Evolutionary conservation across 1,284 basidiomycete species (phyloP).

Genomic region (Chiua sp.): DNA sequence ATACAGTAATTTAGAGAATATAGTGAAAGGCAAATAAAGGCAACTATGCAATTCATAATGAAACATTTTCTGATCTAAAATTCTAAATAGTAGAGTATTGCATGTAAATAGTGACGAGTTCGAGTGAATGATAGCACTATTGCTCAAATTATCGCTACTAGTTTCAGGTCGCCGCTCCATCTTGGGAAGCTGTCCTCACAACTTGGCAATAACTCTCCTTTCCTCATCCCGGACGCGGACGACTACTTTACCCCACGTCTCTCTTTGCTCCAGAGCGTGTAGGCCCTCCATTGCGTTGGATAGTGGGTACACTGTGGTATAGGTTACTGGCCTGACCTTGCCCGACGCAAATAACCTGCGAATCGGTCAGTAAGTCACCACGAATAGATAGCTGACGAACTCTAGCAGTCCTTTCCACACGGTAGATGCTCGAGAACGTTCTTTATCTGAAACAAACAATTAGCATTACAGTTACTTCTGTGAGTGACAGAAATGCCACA

Average conservation of each 20-base stretch:
- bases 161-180: no score
- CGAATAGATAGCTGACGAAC: slow-evolving; percentile 42
- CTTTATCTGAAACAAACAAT: slow-evolving; percentile 55
- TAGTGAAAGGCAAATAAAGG: no score
- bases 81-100: no score
- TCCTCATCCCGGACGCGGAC: slow-evolving; percentile 63
- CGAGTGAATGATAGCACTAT: no score
- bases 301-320: slow-evolving; percentile 70
- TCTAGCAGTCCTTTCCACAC: slow-evolving; percentile 82
- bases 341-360: slow-evolving; percentile 70
- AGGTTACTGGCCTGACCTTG: slow-evolving; percentile 75
- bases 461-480: background rate
- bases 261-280: slow-evolving; percentile 72
- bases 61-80: no score
- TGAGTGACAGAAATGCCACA: slow-evolving; percentile 32
- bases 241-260: slow-evolving; percentile 95
- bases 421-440: slow-evolving; percentile 64
- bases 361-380: slow-evolving; percentile 2
- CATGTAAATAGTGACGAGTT: no score
- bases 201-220: slow-evolving; percentile 31
- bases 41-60: no score
- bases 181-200: slow-evolving; percentile 27
- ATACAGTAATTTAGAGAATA: no score
- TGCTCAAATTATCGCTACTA: no score
- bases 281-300: slow-evolving; percentile 70